A percentile compares a stretch with the other conserved stretches of the same genome.
phyloP scores from a whole-genome alignment of 2,329 filamentous ascomycete genomes.

The Ilyonectria destructans region DNA sequence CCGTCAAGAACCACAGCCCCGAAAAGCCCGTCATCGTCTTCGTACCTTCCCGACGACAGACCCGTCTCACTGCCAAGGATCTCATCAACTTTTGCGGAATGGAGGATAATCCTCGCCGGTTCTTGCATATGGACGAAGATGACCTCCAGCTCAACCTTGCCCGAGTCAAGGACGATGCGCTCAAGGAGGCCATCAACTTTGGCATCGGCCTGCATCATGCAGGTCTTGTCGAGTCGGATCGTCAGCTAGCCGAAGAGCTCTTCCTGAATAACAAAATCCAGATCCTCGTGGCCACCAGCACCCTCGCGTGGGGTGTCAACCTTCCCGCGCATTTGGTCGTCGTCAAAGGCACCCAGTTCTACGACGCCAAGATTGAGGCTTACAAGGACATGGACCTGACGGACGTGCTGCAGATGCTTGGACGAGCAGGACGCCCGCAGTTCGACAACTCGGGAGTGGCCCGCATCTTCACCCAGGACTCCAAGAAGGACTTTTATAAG shows the following conservation, averaged over 20 bases:
- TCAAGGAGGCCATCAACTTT: slow-evolving; percentile 96
- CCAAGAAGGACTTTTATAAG: slow-evolving; percentile 99
- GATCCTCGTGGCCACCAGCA: slow-evolving; percentile 95
- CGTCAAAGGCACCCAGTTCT: slow-evolving; percentile 98
- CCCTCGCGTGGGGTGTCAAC: slow-evolving; percentile 98
- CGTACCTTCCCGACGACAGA: slow-evolving; percentile 95
- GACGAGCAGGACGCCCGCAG: slow-evolving; percentile 93
- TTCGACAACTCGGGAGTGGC: slow-evolving; percentile 98
- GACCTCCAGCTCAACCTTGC: slow-evolving; percentile 91
- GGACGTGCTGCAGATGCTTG: slow-evolving; percentile 97
- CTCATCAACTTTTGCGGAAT: slow-evolving; percentile 98
- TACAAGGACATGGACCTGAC: slow-evolving; percentile 99
- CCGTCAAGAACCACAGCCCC: slow-evolving; percentile 96
- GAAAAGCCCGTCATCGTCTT: slow-evolving; percentile 99
- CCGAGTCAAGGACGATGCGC: slow-evolving; percentile 91
- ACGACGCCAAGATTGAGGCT: slow-evolving; percentile 96
- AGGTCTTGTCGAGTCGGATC: slow-evolving; percentile 94
- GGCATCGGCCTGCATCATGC: slow-evolving; percentile 98
- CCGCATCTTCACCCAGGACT: slow-evolving; percentile 95
- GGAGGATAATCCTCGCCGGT: slow-evolving; percentile 96
- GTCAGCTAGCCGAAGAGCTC: slow-evolving; percentile 91
- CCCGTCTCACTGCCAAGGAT: slow-evolving; percentile 94
- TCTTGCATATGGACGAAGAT: slow-evolving; percentile 95
- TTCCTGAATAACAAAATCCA: slow-evolving; percentile 99
- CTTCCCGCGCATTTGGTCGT: slow-evolving; percentile 96